Evolutionary conservation across 2,329 filamentous ascomycete species (phyloP).

Genomic region (Biscogniauxia marginata): DNA sequence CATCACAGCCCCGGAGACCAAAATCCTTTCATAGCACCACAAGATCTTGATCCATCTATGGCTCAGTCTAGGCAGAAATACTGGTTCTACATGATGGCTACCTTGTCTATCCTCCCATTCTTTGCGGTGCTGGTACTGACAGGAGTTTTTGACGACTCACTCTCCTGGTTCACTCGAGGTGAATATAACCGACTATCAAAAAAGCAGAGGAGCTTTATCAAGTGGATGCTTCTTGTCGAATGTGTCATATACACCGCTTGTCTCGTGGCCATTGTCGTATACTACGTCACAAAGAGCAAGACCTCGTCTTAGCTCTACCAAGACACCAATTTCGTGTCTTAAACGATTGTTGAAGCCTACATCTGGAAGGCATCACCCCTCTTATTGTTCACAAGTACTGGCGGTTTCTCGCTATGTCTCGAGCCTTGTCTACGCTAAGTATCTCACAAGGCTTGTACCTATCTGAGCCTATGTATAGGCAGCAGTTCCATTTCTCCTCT

Average conservation of each 20-base stretch:
- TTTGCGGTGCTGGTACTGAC: constrained; percentile 43
- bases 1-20: neutral
- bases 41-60: constrained; percentile 8
- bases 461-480: neutral
- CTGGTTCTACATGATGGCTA: constrained; percentile 40
- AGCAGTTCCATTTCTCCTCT: neutral
- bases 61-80: constrained; percentile 32
- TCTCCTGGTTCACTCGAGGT: constrained; percentile 50
- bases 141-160: constrained; percentile 43
- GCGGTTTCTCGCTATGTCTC: neutral
- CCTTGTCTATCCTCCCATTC: constrained; percentile 47
- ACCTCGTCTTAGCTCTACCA: neutral
- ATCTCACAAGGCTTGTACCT: neutral
- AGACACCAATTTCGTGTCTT: neutral
- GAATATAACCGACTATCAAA: constrained; percentile 41
- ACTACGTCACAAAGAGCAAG: constrained; percentile 16
- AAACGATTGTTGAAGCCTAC: neutral
- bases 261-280: constrained; percentile 20
- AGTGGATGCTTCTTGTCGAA: constrained; percentile 17
- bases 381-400: neutral
- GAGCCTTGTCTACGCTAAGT: neutral
- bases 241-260: constrained; percentile 16
- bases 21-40: neutral
- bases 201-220: constrained; percentile 36
- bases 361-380: neutral